Percentiles rank a stretch among this genome's conserved stretches.
These are phyloP conservation scores for Thoreauomyces humboldtii DNA, from an alignment of 192 early-diverging fungal species.

Conservation along the genomic window DNA sequence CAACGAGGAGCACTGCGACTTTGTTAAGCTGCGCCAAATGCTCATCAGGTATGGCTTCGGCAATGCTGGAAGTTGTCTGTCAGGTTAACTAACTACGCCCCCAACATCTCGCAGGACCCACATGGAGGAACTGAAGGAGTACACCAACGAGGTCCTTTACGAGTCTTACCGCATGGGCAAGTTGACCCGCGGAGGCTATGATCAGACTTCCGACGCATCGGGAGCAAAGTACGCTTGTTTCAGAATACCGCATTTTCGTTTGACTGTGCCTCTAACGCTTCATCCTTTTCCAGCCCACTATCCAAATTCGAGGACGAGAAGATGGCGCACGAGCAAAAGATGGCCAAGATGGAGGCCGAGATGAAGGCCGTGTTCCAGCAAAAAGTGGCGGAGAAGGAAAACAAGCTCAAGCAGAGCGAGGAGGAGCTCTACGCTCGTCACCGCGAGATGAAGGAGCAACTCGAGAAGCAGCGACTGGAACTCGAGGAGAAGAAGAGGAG, in stretches of 20 bases:
- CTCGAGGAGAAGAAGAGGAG: constrained; percentile 95
- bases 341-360: constrained; percentile 97
- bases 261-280: too few relatives aligned
- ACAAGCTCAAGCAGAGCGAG: constrained; percentile 96
- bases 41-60: constrained; percentile 49
- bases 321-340: constrained; percentile 86
- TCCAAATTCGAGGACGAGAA: constrained; percentile 89
- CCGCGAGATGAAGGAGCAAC: constrained; percentile 96
- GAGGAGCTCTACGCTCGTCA: constrained; percentile 95
- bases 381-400: constrained; percentile 98
- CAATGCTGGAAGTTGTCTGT: too few relatives aligned
- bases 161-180: constrained; percentile 59
- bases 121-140: constrained; percentile 64
- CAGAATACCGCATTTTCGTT: too few relatives aligned
- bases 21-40: constrained; percentile 58
- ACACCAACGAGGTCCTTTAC: constrained; percentile 62
- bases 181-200: constrained; percentile 43
- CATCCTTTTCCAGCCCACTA: constrained; percentile 37
- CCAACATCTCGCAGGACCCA: constrained; percentile 85
- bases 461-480: constrained; percentile 90
- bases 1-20: constrained; percentile 64
- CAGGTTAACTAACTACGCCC: too few relatives aligned
- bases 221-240: constrained; percentile 18
- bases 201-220: constrained; percentile 6
- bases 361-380: constrained; percentile 99